Conservation (phyloP, 495 filamentous ascomycete genomes). For the Thozetella sp. region DNA sequence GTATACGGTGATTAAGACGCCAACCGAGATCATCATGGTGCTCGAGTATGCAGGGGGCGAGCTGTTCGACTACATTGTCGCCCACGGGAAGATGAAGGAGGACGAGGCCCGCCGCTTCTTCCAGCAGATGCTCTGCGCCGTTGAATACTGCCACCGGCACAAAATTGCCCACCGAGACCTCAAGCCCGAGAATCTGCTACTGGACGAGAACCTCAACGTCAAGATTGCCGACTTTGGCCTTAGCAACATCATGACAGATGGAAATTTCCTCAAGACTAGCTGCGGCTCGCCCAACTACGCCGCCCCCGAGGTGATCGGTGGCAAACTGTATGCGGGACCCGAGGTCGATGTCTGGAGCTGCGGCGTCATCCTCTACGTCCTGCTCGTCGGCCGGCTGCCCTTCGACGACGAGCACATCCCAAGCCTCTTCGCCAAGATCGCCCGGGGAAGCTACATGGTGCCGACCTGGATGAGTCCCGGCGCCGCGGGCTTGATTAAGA, state of each 20-base stretch:
- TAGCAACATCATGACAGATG: constrained; percentile 99
- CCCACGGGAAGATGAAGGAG: constrained; percentile 86
- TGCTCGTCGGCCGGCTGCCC: constrained; percentile 87
- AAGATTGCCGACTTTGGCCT: constrained; percentile 99
- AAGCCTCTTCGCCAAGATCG: constrained; percentile 44
- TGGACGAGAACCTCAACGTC: constrained; percentile 93
- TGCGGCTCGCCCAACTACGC: constrained; percentile 98
- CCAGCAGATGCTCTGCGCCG: constrained; percentile 98
- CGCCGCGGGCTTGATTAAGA: constrained; percentile 81
- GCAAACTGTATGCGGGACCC: constrained; percentile 95
- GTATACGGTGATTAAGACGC: constrained; percentile 94
- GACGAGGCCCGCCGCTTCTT: constrained; percentile 93
- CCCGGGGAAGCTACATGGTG: constrained; percentile 77
- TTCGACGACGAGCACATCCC: constrained; percentile 92
- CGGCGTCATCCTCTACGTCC: constrained; percentile 95
- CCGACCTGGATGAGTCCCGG: constrained; percentile 86
- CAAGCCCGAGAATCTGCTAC: constrained; percentile 94
- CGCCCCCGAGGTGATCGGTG: constrained; percentile 95
- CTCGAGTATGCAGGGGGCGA: constrained; percentile 96
- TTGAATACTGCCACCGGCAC: constrained; percentile 98
- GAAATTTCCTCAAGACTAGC: constrained; percentile 97
- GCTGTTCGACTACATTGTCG: constrained; percentile 96
- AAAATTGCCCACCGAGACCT: constrained; percentile 98
- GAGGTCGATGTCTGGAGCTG: constrained; percentile 99
- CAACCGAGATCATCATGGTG: constrained; percentile 96